Conservation (phyloP, 2,329 filamentous ascomycete species). For the Didymella glomerata region DNA sequence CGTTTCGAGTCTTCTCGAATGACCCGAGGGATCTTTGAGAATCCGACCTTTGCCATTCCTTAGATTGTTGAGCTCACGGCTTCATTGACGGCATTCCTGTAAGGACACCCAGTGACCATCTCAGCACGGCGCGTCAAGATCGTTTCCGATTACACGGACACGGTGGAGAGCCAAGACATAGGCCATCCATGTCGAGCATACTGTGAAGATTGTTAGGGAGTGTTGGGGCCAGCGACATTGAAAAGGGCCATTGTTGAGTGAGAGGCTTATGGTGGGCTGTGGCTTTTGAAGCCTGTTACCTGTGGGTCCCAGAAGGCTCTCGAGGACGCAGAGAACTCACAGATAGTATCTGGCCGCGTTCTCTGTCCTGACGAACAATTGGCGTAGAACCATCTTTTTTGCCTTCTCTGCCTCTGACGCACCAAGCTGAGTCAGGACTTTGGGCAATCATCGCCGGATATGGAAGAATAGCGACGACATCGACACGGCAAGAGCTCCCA, state of each 20-base stretch:
- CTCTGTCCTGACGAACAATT: neutral
- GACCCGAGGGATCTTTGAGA: slow-evolving; percentile 2
- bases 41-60: slow-evolving; percentile 16
- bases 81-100: slow-evolving; percentile 3
- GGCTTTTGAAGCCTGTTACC: too few species aligned
- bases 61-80: neutral
- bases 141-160: neutral
- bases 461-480: neutral
- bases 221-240: neutral
- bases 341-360: neutral
- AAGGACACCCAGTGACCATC: neutral
- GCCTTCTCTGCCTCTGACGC: neutral
- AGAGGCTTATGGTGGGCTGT: neutral
- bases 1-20: neutral
- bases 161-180: neutral
- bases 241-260: neutral
- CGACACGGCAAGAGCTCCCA: neutral
- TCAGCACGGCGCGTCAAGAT: neutral
- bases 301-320: neutral
- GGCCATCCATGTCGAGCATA: neutral
- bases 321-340: too few species aligned
- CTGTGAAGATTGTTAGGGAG: neutral
- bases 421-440: too few species aligned
- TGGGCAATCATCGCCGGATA: neutral
- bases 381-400: neutral